Conservation (phyloP, 495 filamentous ascomycete genomes). For the Lasiosphaeriaceae sp. region DNA sequence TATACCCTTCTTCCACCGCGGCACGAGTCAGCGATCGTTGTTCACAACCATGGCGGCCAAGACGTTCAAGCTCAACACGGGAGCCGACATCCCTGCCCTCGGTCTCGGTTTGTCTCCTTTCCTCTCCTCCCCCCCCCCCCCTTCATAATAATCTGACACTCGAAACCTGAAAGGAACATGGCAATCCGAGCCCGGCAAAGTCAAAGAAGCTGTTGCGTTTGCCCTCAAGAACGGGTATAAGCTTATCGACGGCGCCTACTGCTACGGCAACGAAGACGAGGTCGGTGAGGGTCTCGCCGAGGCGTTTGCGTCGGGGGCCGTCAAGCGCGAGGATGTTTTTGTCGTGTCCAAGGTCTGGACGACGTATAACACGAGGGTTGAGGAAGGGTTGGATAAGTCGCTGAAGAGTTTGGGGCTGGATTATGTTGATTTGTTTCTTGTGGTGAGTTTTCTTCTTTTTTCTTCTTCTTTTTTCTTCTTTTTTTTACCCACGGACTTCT, state of each 20-base stretch:
- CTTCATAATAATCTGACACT: neutral
- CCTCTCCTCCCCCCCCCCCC: too few species aligned
- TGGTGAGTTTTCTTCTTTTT: slow-evolving; percentile 21
- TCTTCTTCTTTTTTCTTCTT: neutral
- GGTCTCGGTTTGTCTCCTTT: slow-evolving; percentile 64
- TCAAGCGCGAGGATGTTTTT: slow-evolving; percentile 76
- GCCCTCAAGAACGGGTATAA: slow-evolving; percentile 62
- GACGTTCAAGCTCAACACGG: slow-evolving; percentile 71
- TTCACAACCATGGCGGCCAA: slow-evolving; percentile 41
- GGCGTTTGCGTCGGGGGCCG: slow-evolving; percentile 61
- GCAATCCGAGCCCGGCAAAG: slow-evolving; percentile 65
- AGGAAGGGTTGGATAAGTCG: slow-evolving; percentile 64
- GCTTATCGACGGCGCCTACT: slow-evolving; percentile 58
- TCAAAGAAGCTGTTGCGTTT: slow-evolving; percentile 48
- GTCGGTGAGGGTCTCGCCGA: slow-evolving; percentile 54
- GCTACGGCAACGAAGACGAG: slow-evolving; percentile 57
- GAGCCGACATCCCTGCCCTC: slow-evolving; percentile 68
- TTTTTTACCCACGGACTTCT: slow-evolving; percentile 17
- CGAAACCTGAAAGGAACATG: slow-evolving; percentile 61
- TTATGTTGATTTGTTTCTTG: slow-evolving; percentile 78
- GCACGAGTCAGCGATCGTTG: too few species aligned
- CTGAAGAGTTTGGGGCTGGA: slow-evolving; percentile 68
- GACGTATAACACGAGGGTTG: slow-evolving; percentile 66
- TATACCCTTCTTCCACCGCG: too few species aligned
- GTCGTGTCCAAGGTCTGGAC: slow-evolving; percentile 83